Conservation (phyloP, 805 yeast species). For the Sugiyamaella floridensis region DNA sequence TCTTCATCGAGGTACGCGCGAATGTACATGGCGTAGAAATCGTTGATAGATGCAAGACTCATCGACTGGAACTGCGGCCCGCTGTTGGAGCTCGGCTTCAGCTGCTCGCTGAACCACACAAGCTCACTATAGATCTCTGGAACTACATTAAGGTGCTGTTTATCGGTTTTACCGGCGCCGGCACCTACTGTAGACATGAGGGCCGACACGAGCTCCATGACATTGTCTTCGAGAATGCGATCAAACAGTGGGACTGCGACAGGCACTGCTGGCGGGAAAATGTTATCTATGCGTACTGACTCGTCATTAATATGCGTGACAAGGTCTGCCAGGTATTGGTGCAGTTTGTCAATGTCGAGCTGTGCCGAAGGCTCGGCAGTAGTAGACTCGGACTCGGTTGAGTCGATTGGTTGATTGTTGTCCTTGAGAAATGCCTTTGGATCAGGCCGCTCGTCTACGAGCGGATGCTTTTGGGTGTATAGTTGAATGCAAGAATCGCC, state of each 20-base stretch:
- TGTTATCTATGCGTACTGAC: constrained; percentile 35
- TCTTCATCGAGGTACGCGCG: constrained; percentile 28
- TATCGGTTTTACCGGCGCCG: constrained; percentile 6
- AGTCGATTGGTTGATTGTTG: neutral
- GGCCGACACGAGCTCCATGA: constrained; percentile 22
- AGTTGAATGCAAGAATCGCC: constrained; percentile 29
- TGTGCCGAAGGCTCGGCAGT: constrained; percentile 1
- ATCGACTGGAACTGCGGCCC: constrained; percentile 32
- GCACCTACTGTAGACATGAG: constrained; percentile 17
- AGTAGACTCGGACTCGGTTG: neutral
- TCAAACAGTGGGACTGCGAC: constrained; percentile 45
- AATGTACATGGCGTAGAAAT: constrained; percentile 24
- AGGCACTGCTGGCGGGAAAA: constrained; percentile 41
- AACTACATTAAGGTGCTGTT: constrained; percentile 32
- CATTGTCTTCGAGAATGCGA: constrained; percentile 33
- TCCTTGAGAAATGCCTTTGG: constrained; percentile 5
- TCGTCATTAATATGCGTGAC: constrained; percentile 35
- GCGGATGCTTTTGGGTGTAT: constrained; percentile 24
- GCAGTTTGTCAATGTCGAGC: constrained; percentile 18
- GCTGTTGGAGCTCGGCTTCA: constrained; percentile 27
- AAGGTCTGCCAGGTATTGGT: constrained; percentile 23
- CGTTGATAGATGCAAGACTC: constrained; percentile 21
- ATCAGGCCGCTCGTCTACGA: constrained; percentile 9
- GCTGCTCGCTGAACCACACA: constrained; percentile 13
- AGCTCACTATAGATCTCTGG: constrained; percentile 32